These are phyloP conservation scores for Eucalyptus decipiens DNA, from an alignment of 345 rosid species.

Conservation along the genomic window DNA sequence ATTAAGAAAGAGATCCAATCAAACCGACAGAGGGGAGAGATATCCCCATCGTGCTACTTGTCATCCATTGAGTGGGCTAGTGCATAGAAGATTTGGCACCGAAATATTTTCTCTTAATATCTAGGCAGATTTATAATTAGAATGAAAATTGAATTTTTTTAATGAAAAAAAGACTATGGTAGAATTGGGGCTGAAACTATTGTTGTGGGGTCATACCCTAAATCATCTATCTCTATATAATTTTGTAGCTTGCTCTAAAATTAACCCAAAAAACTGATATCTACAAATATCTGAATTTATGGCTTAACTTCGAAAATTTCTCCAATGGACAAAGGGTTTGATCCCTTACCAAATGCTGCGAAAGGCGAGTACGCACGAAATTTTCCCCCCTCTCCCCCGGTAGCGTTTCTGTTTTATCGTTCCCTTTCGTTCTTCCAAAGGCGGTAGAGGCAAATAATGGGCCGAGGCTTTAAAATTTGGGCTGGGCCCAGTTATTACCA, in stretches of 20 bases:
- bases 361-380: neutral
- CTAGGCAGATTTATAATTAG: neutral
- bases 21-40: fast-evolving
- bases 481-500: neutral
- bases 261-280: neutral
- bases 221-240: no score
- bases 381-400: neutral
- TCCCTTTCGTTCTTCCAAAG: fast-evolving
- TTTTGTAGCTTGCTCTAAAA: neutral
- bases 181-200: neutral
- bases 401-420: neutral
- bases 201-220: neutral
- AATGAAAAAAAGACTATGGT: neutral
- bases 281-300: neutral
- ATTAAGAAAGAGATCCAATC: no score
- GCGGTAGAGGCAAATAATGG: neutral
- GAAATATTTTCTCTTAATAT: no score
- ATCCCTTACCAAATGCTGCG: neutral
- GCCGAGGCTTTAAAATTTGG: neutral
- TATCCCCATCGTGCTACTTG: no score
- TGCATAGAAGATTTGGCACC: no score
- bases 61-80: fast-evolving
- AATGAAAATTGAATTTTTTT: neutral
- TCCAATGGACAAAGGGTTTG: neutral
- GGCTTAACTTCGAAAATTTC: neutral